Evolutionary conservation across 2,329 filamentous ascomycete genomes (phyloP).

Genomic region (Diaporthe batatas): DNA sequence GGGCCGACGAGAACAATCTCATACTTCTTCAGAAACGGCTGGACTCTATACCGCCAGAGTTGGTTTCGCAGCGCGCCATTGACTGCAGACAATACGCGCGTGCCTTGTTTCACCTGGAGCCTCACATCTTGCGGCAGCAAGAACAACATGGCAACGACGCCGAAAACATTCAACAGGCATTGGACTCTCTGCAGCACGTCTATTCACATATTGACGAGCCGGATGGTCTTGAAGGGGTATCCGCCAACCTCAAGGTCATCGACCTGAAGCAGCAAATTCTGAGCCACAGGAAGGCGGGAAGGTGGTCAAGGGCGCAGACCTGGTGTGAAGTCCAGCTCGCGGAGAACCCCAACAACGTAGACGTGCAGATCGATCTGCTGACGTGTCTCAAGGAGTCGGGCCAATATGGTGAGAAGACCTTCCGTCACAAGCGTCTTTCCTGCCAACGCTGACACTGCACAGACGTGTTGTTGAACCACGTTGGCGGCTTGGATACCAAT

Average conservation of each 20-base stretch:
- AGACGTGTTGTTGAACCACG: conserved; percentile 89
- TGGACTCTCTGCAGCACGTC: conserved; percentile 88
- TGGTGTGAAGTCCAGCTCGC: conserved; percentile 96
- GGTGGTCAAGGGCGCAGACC: conserved; percentile 94
- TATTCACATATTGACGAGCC: conserved; percentile 98
- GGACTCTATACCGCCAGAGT: conserved; percentile 77
- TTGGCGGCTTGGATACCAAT: conserved; percentile 78
- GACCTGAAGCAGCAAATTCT: conserved; percentile 94
- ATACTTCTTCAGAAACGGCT: conserved; percentile 65
- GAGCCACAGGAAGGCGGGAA: conserved; percentile 90
- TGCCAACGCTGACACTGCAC: conserved; percentile 7
- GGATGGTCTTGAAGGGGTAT: conserved; percentile 95
- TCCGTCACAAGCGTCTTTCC: neutral
- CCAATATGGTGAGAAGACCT: conserved; percentile 79
- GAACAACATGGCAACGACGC: conserved; percentile 60
- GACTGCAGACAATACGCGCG: conserved; percentile 94
- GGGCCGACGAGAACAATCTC: conserved; percentile 63
- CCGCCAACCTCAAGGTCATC: conserved; percentile 85
- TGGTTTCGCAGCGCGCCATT: conserved; percentile 85
- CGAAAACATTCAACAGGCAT: conserved; percentile 72
- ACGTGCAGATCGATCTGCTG: conserved; percentile 85
- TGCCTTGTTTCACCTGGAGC: conserved; percentile 94
- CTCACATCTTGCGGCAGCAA: conserved; percentile 74
- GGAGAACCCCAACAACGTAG: conserved; percentile 80
- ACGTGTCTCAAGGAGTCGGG: conserved; percentile 95